Conservation (phyloP, 306 rosid genomes). For the Cicer chorassanicum region DNA sequence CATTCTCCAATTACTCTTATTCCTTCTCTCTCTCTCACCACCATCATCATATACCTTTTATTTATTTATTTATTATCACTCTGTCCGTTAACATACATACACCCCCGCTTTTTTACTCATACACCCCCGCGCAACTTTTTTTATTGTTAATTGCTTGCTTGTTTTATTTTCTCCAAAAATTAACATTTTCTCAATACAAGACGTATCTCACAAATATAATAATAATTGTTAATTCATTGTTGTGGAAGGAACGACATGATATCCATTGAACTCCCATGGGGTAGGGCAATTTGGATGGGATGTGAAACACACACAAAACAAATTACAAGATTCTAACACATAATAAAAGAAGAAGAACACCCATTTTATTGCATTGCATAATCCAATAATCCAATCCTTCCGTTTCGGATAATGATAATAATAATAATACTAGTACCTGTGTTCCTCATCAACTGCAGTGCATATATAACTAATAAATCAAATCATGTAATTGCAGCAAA, state of each 20-base stretch:
- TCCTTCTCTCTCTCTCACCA: background rate
- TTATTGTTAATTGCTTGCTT: no score
- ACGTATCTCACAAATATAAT: no score
- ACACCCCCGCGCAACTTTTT: background rate
- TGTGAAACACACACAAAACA: background rate
- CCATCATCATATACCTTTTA: background rate
- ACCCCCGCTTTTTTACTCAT: background rate
- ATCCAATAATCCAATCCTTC: background rate
- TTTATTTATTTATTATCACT: background rate
- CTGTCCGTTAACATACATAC: background rate
- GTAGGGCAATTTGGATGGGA: no score
- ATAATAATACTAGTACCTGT: background rate
- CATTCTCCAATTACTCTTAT: constrained; percentile 45
- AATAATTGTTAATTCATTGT: no score
- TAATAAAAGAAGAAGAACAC: background rate
- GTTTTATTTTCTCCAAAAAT: no score
- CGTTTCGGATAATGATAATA: background rate
- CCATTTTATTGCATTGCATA: background rate
- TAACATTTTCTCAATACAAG: no score
- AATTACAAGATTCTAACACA: background rate
- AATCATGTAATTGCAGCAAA: constrained; percentile 72
- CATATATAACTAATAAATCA: constrained; percentile 50
- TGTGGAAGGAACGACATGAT: no score
- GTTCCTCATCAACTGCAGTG: background rate
- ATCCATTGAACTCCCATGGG: no score